phyloP scores from a whole-genome alignment of 805 yeast species.

The Lipomyces kockii region DNA sequence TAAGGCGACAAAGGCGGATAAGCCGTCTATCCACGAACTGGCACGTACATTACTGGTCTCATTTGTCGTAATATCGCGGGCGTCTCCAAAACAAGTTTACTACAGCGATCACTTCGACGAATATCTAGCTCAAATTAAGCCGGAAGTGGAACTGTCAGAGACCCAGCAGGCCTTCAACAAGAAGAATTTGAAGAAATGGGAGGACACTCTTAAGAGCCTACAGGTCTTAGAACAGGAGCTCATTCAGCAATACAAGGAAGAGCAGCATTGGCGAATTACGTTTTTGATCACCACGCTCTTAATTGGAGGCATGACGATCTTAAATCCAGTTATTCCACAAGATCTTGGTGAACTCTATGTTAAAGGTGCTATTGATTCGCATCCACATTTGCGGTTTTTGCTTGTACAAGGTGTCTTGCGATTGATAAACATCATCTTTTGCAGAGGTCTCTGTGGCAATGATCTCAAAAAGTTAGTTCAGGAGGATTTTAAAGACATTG shows the following conservation, averaged over 20 bases:
- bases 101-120: slow-evolving; percentile 10
- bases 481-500: slow-evolving; percentile 47
- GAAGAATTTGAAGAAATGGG: slow-evolving; percentile 33
- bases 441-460: slow-evolving; percentile 55
- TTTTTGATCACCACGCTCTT: slow-evolving; percentile 16
- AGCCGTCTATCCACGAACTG: slow-evolving; percentile 26
- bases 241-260: slow-evolving; percentile 19
- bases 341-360: slow-evolving; percentile 21
- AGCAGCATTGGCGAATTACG: slow-evolving; percentile 28
- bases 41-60: slow-evolving; percentile 20
- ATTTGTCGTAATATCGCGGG: slow-evolving; percentile 12
- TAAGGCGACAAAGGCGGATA: slow-evolving; percentile 28
- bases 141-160: slow-evolving; percentile 31
- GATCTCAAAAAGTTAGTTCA: slow-evolving; percentile 48
- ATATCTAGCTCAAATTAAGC: slow-evolving; percentile 30
- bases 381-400: slow-evolving; percentile 66
- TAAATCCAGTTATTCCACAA: slow-evolving; percentile 18
- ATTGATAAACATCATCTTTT: slow-evolving; percentile 53
- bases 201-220: slow-evolving; percentile 17
- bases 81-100: slow-evolving; percentile 7
- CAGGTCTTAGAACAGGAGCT: slow-evolving; percentile 27
- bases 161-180: slow-evolving; percentile 27
- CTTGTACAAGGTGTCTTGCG: slow-evolving; percentile 65
- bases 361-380: slow-evolving; percentile 48
- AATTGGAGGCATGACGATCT: slow-evolving; percentile 5